Conservation (phyloP, 768 basidiomycete genomes). For the Kondoa subrosea region DNA sequence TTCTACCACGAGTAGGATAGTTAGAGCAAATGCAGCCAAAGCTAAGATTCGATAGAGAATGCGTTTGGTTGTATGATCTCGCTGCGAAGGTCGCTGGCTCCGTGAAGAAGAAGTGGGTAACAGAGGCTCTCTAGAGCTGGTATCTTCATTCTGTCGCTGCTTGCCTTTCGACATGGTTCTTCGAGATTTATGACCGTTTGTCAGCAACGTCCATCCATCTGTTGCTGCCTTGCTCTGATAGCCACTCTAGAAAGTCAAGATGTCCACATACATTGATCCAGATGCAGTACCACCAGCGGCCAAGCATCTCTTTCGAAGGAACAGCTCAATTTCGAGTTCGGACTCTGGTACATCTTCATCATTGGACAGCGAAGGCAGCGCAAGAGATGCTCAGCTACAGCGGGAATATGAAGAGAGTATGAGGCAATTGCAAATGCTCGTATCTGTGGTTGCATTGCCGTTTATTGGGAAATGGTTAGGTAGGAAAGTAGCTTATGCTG, state of each 20-base stretch:
- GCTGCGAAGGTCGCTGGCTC: not conserved
- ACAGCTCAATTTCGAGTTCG: too few relatives aligned
- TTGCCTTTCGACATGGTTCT: not conserved
- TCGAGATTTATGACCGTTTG: too few relatives aligned
- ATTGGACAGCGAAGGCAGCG: too few relatives aligned
- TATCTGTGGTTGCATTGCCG: not conserved
- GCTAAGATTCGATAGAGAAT: not conserved
- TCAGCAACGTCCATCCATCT: too few relatives aligned
- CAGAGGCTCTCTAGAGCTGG: not conserved
- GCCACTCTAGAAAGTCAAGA: not conserved
- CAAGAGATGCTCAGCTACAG: not conserved
- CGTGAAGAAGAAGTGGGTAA: not conserved
- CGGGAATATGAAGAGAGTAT: constrained; percentile 3
- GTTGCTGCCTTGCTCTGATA: too few relatives aligned
- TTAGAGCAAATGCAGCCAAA: not conserved
- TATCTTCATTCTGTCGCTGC: not conserved
- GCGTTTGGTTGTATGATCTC: not conserved
- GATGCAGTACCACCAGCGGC: not conserved
- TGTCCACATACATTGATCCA: not conserved
- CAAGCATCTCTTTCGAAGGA: not conserved
- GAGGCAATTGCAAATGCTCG: constrained; percentile 7
- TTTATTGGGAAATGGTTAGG: constrained; percentile 1
- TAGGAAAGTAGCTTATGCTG: constrained; percentile 1
- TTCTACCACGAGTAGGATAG: not conserved
- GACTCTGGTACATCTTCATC: too few relatives aligned